Evolutionary conservation across 2,329 filamentous ascomycete species (phyloP), one percentile per base, ranked within the genome.

Genomic region (Xylariaceae sp.): DNA sequence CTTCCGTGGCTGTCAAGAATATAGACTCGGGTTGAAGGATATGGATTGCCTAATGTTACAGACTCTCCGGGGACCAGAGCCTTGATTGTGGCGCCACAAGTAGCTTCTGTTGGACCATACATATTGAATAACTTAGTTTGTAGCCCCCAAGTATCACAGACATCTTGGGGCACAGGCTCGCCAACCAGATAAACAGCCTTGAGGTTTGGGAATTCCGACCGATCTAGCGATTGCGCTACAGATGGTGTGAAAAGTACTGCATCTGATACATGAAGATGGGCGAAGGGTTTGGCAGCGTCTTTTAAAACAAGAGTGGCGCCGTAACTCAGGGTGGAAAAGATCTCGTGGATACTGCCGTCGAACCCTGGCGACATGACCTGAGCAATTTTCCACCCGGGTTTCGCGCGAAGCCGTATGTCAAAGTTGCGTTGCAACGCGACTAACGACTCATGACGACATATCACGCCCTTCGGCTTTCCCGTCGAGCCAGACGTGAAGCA

Each of bases 251-350:
- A 15, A 16, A 52, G 42, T 12, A 49, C 44, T 12, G 54, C 47
- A n/a, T 56, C 41, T 29, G 54, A 53, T 30, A 41, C 43, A 7
- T 56, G 45, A n/a, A 58, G 32, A 37, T 58, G 56, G 21, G 50
- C 44, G 15, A 56, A 56, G 12, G 56, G 53, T 21, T 58, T 47
- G 19, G 40, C 36, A 5, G 42, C 32, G 40, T 58, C 56, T 22
- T 55, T 56, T 8, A 58, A 45, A n/a, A 58, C 56, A 9, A 56
- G 53, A 9, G 53, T 58, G 13, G 45, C 56, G 19, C 56, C 56
- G 40, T 58, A 54, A 29, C 56, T 56, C 10, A 58, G 53, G 7
- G 47, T 45, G n/a, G 40, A 34, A 19, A 46, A 45, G 5, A 53
- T 21, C 37, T 53, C 50, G 18, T 41, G 12, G 1, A 53, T 22